Evolutionary conservation across 805 yeast genomes (phyloP), one percentile per base, ranked within the genome.

Genomic region (Yarrowia deformans): DNA sequence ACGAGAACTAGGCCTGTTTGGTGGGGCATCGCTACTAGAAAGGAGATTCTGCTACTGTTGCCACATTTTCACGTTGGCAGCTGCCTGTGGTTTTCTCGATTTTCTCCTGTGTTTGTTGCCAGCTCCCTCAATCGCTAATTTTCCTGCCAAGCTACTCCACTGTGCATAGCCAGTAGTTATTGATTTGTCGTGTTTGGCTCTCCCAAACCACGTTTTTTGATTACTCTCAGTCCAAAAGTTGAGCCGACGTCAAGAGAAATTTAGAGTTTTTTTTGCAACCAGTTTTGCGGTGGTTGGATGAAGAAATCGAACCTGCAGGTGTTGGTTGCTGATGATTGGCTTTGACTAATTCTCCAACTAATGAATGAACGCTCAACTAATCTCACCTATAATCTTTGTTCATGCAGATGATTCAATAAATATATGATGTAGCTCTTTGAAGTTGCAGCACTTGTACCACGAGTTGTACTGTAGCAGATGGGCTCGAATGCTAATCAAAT

Each of bases 101-200:
- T 29, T n/a, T 8, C n/a, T 13, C 16, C 18, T 8, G 43, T 8
- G 8, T 23, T 23, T 23, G 29, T 23, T 23, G 29, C 29, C 29
- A 23, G 23, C n/a, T 18, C 7, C 12, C 16, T 3, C 14, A 14
- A 8, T 9, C 19, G 13, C 32, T 14, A n/a, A 18, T 46, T 19
- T n/a, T 14, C 13, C 8, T 52, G 18, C 29, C 29, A 4, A 2
- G 29, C 43, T 18, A 3, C n/a, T 18, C 16, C 35, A 14, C 12
- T 5, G n/a, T 48, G 52, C 52, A 48, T 18, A 12, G n/a, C 6
- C 32, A 52, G 10, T 54, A 52, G 10, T 54, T 37, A 54, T 37
- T 37, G 60, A 54, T 54, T 54, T 13, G 60, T 54, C 45, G 60
- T 39, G 39, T 54, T 39, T 37, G 43, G 32, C 58, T 34, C 58